Conservation (phyloP, 192 early-diverging fungal species). For the Coemansia sp. region DNA sequence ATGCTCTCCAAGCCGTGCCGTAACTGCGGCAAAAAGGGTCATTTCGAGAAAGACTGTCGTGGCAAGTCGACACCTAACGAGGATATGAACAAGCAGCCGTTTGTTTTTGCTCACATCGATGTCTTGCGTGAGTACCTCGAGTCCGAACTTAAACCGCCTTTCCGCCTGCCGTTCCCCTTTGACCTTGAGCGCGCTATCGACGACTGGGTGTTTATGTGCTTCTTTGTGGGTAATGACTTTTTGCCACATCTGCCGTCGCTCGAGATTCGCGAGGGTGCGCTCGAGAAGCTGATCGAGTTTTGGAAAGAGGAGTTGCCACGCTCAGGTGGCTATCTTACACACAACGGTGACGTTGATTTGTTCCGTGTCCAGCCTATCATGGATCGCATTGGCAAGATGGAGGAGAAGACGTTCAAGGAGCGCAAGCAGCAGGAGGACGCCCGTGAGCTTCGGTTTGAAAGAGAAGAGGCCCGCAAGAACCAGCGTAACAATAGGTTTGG, state of each 20-base stretch:
- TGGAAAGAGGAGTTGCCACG: slow-evolving; percentile 85
- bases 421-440: slow-evolving; percentile 60
- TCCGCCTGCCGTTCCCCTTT: slow-evolving; percentile 71
- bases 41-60: slow-evolving; percentile 57
- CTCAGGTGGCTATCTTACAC: slow-evolving; percentile 84
- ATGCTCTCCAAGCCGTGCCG: slow-evolving; percentile 70
- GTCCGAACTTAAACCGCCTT: slow-evolving; percentile 71
- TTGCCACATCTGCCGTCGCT: slow-evolving; percentile 92
- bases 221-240: slow-evolving; percentile 99
- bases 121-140: slow-evolving; percentile 92
- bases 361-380: slow-evolving; percentile 79
- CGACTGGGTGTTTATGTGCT: slow-evolving; percentile 96
- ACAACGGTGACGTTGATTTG: slow-evolving; percentile 78
- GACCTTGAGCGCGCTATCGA: slow-evolving; percentile 93
- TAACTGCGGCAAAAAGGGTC: slow-evolving; percentile 65
- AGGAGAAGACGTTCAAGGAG: slow-evolving; percentile 76
- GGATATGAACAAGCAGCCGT: slow-evolving; percentile 61
- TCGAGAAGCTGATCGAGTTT: slow-evolving; percentile 83
- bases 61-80: slow-evolving; percentile 24
- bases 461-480: slow-evolving; percentile 1
- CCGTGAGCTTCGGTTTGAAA: slow-evolving; percentile 44
- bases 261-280: slow-evolving; percentile 93
- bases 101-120: slow-evolving; percentile 79
- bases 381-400: slow-evolving; percentile 79
- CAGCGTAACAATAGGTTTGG: background rate